These are phyloP conservation scores for Wickerhamomyces sp. DNA, from an alignment of 1,139 yeast genomes.

Conservation along the genomic window DNA sequence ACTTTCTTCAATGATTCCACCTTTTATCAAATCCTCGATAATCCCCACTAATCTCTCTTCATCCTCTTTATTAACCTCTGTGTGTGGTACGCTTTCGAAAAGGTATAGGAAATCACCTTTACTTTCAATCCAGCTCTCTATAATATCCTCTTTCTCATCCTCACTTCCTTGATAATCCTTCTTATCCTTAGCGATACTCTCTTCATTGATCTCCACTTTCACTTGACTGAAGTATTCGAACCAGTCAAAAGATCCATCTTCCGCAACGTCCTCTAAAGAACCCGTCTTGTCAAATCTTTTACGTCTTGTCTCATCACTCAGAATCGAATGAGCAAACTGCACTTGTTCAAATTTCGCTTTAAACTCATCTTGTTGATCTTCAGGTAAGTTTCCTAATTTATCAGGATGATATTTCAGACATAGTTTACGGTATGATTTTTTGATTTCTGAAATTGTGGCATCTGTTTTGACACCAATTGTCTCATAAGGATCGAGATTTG, in stretches of 20 bases:
- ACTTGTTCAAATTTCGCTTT: slow-evolving; percentile 56
- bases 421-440: slow-evolving; percentile 64
- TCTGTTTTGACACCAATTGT: slow-evolving; percentile 38
- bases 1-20: slow-evolving; percentile 32
- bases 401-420: slow-evolving; percentile 80
- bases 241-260: slow-evolving; percentile 47
- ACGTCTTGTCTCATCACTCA: slow-evolving; percentile 54
- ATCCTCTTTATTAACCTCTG: slow-evolving; percentile 57
- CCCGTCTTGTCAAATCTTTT: slow-evolving; percentile 67
- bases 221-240: slow-evolving; percentile 56
- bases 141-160: slow-evolving; percentile 65
- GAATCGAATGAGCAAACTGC: slow-evolving; percentile 70
- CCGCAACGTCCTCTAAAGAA: slow-evolving; percentile 46
- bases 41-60: slow-evolving; percentile 54
- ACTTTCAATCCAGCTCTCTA: slow-evolving; percentile 50
- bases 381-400: slow-evolving; percentile 43
- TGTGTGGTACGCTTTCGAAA: slow-evolving; percentile 74
- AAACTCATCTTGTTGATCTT: slow-evolving; percentile 31
- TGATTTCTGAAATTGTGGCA: slow-evolving; percentile 51
- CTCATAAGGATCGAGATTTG: slow-evolving; percentile 64
- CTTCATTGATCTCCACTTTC: slow-evolving; percentile 59
- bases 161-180: slow-evolving; percentile 55
- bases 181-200: slow-evolving; percentile 69
- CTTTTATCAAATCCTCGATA: slow-evolving; percentile 39
- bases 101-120: slow-evolving; percentile 67